Evolutionary conservation across 1,284 basidiomycete genomes (phyloP), one percentile per base, ranked within the genome.

Genomic region (Ceratobasidium sp.): DNA sequence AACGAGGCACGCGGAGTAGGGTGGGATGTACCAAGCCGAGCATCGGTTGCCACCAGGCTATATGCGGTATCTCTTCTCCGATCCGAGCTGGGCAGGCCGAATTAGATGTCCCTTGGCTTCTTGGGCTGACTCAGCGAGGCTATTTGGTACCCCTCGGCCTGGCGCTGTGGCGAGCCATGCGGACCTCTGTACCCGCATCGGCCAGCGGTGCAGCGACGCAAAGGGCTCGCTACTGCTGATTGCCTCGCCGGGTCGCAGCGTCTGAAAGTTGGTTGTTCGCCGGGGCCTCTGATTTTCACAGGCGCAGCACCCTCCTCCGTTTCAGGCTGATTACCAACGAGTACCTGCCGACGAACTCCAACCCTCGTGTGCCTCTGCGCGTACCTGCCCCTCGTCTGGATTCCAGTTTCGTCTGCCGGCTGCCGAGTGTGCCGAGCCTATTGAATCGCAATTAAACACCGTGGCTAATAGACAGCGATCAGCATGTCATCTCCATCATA

Each of bases 101-200:
- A 64, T 62, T 41, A 64, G 34, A 19, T 27, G 62, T 24, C 62
- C 62, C 62, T 64, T 41, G 39, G 41, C 62, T 64, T 64, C 62
- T 64, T 64, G 62, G 41, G 34, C 62, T 64, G 7, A 64, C 41
- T 64, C 39, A 64, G 62, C 34, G 8, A 22, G 58, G 34, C 27
- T 61, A 39, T 61, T 31, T 16, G 19, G 2, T 34, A 22, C 31
- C n/a, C 53, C 22, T 6, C 27, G 8, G 13, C 46, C 4, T 5
- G 13, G 46, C 22, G 46, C 46, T 49, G 13, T 49, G 46, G 16
- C 46, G 46, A 19, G 46, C n/a, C 34, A 34, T 34, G 34, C 34
- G 34, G 34, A 34, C 34, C 34, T 34, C 34, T 34, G 4, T 34
- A 3, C 34, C 34, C 34, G 34, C 34, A 2, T 34, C 34, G 34